phyloP scores from a whole-genome alignment of 495 filamentous ascomycete genomes.

The Aspergillus heteromorphus region DNA sequence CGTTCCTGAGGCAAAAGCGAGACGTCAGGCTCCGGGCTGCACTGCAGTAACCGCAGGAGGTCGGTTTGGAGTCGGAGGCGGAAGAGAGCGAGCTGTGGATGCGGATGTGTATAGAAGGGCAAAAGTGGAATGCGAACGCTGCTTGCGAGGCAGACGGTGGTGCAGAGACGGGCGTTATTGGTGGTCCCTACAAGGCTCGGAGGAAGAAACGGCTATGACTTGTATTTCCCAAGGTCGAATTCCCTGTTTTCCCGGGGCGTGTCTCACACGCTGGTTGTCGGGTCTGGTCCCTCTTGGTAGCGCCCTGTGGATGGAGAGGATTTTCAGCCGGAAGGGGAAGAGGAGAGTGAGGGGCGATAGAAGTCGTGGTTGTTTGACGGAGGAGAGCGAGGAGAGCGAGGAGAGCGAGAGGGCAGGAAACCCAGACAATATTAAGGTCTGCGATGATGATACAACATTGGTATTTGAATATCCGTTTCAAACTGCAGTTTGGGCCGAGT shows the following conservation, averaged over 20 bases:
- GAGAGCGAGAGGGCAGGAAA: conserved; percentile 7
- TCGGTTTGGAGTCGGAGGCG: not conserved
- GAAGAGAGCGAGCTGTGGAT: not conserved
- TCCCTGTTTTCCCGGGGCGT: conserved; percentile 3
- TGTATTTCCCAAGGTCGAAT: conserved; percentile 12
- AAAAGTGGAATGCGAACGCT: not conserved
- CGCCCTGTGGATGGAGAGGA: conserved; percentile 1
- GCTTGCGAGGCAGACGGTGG: conserved; percentile 11
- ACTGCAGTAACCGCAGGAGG: not conserved
- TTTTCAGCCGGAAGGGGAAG: not conserved
- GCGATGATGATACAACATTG: conserved; percentile 18
- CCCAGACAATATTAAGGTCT: conserved; percentile 6
- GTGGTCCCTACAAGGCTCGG: conserved; percentile 20
- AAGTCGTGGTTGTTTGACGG: conserved; percentile 1
- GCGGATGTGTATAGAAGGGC: not conserved
- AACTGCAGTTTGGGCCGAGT: conserved; percentile 14
- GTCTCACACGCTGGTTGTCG: conserved; percentile 1
- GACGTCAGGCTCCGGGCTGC: not conserved
- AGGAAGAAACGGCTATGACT: conserved; percentile 9
- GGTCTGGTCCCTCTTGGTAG: conserved; percentile 2
- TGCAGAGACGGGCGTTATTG: conserved; percentile 11
- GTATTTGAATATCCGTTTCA: conserved; percentile 18
- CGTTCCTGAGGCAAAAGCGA: conserved; percentile 6
- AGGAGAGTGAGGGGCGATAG: conserved; percentile 1
- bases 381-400: conserved; percentile 6